These are phyloP conservation scores for Citrullus amarus DNA, from an alignment of 306 rosid species.

Conservation along the genomic window DNA sequence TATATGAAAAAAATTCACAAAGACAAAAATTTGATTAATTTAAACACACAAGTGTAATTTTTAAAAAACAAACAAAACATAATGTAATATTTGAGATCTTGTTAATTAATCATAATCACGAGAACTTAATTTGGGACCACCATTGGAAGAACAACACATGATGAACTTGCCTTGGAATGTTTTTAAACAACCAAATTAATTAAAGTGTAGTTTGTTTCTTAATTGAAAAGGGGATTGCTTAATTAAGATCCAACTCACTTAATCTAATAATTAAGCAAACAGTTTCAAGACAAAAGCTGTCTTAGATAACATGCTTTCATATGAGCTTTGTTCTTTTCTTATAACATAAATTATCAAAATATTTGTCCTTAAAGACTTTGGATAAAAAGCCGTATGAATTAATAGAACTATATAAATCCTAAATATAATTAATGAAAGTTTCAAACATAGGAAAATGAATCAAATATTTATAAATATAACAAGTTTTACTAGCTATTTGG, in stretches of 20 bases:
- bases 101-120: not conserved
- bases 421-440: not conserved
- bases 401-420: no score
- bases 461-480: no score
- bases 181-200: not conserved
- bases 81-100: not conserved
- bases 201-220: not conserved
- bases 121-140: not conserved
- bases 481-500: no score
- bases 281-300: constrained; percentile 15
- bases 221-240: not conserved
- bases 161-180: not conserved
- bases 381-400: no score
- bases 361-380: no score
- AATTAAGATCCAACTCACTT: constrained; percentile 6
- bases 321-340: not conserved
- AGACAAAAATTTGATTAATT: no score
- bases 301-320: constrained; percentile 9
- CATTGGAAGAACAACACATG: not conserved
- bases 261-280: not conserved
- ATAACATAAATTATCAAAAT: not conserved
- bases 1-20: no score
- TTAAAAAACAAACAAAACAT: no score
- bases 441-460: no score
- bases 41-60: no score